Evolutionary conservation across 108 stramenopile species (phyloP), one percentile per base, ranked within the genome.

Genomic region (Nitzschia sp.): DNA sequence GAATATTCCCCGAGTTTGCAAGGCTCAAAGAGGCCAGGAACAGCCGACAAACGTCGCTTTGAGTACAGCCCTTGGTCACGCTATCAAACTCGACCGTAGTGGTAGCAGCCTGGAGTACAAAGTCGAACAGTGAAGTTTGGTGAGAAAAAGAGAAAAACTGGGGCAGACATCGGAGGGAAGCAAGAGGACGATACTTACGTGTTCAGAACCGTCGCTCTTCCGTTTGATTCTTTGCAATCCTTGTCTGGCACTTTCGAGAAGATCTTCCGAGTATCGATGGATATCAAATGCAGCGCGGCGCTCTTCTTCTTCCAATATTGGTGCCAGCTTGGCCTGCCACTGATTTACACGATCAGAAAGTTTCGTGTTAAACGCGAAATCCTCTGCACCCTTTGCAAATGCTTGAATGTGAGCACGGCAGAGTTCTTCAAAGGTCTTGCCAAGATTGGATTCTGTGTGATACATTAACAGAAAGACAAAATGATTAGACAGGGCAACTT

Each of bases 1-100:
- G 53, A 0, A 99, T 45, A 73, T 97, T 97, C 8, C 97, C 97
- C 48, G 80, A 67, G 68, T 98, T 97, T 15, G 91, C 91, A 31
- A 99, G 92, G 85, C 91, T 96, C 17, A 99, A 80, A 17, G 92
- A 92, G 4, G 97, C 93, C 29, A 99, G 75, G 81, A 99, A 99
- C 28, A 93, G 48, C 16, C 98, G 94, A 58, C 96, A 97, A 0
- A 99, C 96, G 69, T 99, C 97, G 68, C 86, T 93, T 17, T 75
- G 85, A 23, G 89, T 78, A 21, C 71, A 63, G 57, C 59, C 50
- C 33, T 63, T 29, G 6, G 83, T 75, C 19, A 86, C 73, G 13
- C 44, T 44, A 34, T 30, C 29, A 62, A 89, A 89, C 9, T 76
- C 73, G 5, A 71, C 75, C 50, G 62, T 64, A n/a, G 54, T 26